These are phyloP conservation scores for Paramecium sonneborni DNA, from an alignment of 73 alveolate genomes.

Conservation along the genomic window DNA sequence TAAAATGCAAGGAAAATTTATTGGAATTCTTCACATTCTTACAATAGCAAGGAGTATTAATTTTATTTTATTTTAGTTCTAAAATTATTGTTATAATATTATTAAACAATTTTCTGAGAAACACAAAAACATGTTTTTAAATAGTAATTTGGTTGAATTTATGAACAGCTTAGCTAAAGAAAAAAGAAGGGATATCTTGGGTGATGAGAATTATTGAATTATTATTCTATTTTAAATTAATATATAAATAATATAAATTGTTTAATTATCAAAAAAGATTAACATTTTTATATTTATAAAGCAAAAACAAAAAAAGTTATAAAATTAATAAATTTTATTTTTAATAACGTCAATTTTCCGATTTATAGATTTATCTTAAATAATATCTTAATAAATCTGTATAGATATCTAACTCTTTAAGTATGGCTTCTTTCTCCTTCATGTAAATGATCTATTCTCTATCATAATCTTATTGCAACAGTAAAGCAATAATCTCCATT, in stretches of 20 bases:
- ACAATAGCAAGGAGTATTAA: background rate
- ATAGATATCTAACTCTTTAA: background rate
- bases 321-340: background rate
- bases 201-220: slow-evolving; percentile 56
- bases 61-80: background rate
- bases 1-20: slow-evolving; percentile 50
- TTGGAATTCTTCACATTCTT: slow-evolving; percentile 57
- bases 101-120: slow-evolving; percentile 61
- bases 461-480: background rate
- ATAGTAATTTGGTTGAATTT: slow-evolving; percentile 62
- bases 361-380: background rate
- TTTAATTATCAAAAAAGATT: background rate
- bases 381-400: background rate
- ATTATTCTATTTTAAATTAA: background rate
- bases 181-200: slow-evolving; percentile 51
- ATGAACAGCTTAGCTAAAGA: slow-evolving; percentile 65
- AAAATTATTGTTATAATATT: slow-evolving; percentile 56
- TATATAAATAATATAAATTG: background rate
- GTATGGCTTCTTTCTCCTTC: background rate
- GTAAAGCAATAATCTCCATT: background rate
- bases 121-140: slow-evolving; percentile 50
- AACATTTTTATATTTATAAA: too few species aligned
- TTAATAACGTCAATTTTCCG: background rate
- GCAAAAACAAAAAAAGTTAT: too few species aligned
- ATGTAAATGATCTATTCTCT: background rate